phyloP scores from a whole-genome alignment of 1,284 basidiomycete genomes.

The Pseudozyma thailandica region DNA sequence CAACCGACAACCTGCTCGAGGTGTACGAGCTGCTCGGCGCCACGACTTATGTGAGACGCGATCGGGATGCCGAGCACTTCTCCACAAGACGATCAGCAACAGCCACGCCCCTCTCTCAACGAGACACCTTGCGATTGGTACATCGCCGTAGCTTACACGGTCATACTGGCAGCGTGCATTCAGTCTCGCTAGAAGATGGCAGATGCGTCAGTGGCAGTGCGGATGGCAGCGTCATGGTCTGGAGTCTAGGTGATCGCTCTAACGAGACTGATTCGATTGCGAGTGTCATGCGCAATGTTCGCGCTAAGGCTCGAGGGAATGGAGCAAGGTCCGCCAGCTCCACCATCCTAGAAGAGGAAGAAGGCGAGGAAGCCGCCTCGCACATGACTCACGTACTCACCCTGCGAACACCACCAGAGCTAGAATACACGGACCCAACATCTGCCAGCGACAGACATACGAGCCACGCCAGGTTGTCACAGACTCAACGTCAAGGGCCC shows the following conservation, averaged over 20 bases:
- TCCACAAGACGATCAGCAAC: slow-evolving; percentile 18
- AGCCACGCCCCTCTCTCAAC: slow-evolving; percentile 17
- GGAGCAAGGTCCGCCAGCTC: slow-evolving; percentile 14
- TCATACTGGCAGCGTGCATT: slow-evolving; percentile 63
- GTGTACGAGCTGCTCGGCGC: slow-evolving; percentile 58
- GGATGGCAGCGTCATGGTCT: slow-evolving; percentile 66
- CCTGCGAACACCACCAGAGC: slow-evolving; percentile 15
- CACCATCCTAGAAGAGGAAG: slow-evolving; percentile 15
- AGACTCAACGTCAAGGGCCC: slow-evolving; percentile 2
- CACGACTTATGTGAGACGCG: slow-evolving; percentile 18
- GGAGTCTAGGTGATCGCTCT: slow-evolving; percentile 50
- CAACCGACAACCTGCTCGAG: slow-evolving; percentile 61
- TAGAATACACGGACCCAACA: background rate
- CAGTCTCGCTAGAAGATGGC: slow-evolving; percentile 59
- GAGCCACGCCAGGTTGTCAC: no score
- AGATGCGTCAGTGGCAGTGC: slow-evolving; percentile 62
- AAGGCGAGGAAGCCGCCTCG: slow-evolving; percentile 13
- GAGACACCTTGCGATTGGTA: slow-evolving; percentile 31
- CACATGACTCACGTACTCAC: slow-evolving; percentile 41
- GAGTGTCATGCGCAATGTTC: slow-evolving; percentile 19
- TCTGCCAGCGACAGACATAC: background rate
- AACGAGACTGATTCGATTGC: slow-evolving; percentile 43
- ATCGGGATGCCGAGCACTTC: background rate
- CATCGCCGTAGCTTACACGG: slow-evolving; percentile 63
- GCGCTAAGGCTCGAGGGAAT: background rate